phyloP scores from a whole-genome alignment of 768 basidiomycete genomes.

The Suillus paluster region DNA sequence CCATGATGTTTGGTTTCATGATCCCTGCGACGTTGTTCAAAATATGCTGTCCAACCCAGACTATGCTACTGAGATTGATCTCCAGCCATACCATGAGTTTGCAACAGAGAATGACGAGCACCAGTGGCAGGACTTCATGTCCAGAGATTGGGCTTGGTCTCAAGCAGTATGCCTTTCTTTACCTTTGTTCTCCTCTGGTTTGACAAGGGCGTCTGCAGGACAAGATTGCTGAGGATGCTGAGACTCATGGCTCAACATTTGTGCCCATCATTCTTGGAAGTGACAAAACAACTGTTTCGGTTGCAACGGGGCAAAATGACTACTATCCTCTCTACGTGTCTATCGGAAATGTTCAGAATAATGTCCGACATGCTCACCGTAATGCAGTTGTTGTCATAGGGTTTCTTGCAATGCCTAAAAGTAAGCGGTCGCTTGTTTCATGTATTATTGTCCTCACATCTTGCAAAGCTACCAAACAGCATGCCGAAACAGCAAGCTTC shows the following conservation, averaged over 20 bases:
- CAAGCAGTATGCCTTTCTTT: slow-evolving; percentile 15
- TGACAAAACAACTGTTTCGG: slow-evolving; percentile 18
- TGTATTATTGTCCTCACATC: background rate
- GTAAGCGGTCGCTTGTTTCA: slow-evolving; percentile 18
- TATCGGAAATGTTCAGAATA: slow-evolving; percentile 16
- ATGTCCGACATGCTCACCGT: slow-evolving; percentile 12
- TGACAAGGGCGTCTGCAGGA: too few relatives aligned
- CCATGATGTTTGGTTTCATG: too few relatives aligned
- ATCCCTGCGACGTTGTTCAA: too few relatives aligned
- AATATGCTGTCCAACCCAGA: too few relatives aligned
- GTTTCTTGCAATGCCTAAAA: slow-evolving; percentile 36
- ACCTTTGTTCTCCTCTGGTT: background rate
- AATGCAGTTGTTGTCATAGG: slow-evolving; percentile 23
- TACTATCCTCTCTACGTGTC: slow-evolving; percentile 16
- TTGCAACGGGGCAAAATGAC: slow-evolving; percentile 16
- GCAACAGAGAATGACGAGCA: too few relatives aligned
- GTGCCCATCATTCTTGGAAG: slow-evolving; percentile 16
- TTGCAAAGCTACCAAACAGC: slow-evolving; percentile 12
- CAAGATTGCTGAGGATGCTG: slow-evolving; percentile 6
- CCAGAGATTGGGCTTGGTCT: slow-evolving; percentile 24
- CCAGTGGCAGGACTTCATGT: slow-evolving; percentile 12
- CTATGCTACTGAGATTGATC: too few relatives aligned
- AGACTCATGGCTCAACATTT: slow-evolving; percentile 15
- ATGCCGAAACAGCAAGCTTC: slow-evolving; percentile 20
- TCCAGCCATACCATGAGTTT: too few relatives aligned